phyloP scores from a whole-genome alignment of 1,284 basidiomycete genomes.

The Hemileia vastatrix region DNA sequence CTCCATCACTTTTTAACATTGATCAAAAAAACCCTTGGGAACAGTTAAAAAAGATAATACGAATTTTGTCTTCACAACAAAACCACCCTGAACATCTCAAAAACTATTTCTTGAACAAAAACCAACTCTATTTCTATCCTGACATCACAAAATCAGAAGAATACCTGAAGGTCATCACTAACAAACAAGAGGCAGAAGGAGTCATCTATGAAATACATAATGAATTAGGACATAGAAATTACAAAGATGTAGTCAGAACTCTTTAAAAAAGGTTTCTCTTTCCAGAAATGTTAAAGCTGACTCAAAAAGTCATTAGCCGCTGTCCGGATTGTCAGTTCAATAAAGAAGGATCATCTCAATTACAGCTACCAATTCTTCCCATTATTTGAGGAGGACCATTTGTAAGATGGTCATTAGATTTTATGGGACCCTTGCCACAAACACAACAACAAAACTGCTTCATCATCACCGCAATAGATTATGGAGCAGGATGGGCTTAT shows the following conservation, averaged over 20 bases:
- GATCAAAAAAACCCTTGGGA: background rate
- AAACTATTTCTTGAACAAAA: background rate
- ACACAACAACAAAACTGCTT: background rate
- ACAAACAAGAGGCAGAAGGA: too few species aligned
- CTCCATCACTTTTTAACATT: background rate
- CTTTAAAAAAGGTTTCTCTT: background rate
- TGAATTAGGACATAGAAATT: background rate
- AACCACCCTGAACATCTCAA: background rate
- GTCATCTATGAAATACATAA: too few species aligned
- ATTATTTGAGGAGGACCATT: background rate
- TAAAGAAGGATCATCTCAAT: background rate
- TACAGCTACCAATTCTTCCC: background rate
- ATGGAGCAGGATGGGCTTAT: conserved; percentile 10
- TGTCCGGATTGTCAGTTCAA: conserved; percentile 2
- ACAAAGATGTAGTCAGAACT: background rate
- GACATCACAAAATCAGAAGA: background rate
- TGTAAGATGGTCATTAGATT: conserved; percentile 4
- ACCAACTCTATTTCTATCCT: too few species aligned
- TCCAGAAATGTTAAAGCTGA: background rate
- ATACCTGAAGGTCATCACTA: background rate
- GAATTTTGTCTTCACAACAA: background rate
- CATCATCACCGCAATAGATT: conserved; percentile 1
- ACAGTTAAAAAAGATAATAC: background rate
- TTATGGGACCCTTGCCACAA: background rate
- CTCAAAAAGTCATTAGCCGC: background rate